These are phyloP conservation scores for Lasiodiplodia theobromae DNA, from an alignment of 2,329 filamentous ascomycete species.

Conservation along the genomic window DNA sequence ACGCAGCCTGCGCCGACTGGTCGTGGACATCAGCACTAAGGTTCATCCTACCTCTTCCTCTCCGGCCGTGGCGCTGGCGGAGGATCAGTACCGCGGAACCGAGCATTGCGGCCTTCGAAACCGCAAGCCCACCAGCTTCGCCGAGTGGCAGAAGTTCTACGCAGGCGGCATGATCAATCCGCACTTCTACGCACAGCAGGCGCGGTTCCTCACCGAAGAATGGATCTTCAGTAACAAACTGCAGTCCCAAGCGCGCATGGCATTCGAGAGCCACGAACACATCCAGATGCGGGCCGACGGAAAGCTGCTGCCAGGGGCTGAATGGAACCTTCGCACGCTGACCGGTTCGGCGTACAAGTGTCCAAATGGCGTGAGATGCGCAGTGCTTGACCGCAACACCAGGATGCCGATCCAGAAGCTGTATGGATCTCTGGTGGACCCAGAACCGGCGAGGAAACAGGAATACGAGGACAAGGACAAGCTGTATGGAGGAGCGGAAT, in stretches of 20 bases:
- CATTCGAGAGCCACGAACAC: slow-evolving; percentile 7
- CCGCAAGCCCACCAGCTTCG: background rate
- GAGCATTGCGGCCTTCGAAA: background rate
- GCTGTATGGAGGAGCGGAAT: background rate
- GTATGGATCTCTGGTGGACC: slow-evolving; percentile 15
- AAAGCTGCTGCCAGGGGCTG: background rate
- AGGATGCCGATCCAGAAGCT: background rate
- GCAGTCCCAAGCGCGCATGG: slow-evolving; percentile 9
- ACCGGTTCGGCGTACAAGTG: slow-evolving; percentile 12
- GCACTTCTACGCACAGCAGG: background rate
- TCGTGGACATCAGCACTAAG: background rate
- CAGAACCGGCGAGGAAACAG: background rate
- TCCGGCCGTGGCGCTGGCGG: background rate
- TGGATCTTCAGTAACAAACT: slow-evolving; percentile 14
- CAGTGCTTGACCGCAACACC: slow-evolving; percentile 18
- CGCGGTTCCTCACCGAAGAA: background rate
- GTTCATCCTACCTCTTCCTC: background rate
- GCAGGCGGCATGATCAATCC: slow-evolving; percentile 6
- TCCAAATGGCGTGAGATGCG: background rate
- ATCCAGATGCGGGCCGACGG: slow-evolving; percentile 19
- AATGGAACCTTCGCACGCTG: slow-evolving; percentile 17
- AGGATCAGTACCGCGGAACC: background rate
- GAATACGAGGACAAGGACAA: background rate
- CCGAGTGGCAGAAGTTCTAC: slow-evolving; percentile 9
- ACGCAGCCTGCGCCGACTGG: slow-evolving; percentile 9